Evolutionary conservation across 2,329 filamentous ascomycete species (phyloP).

Genomic region (Cordyceps militaris): DNA sequence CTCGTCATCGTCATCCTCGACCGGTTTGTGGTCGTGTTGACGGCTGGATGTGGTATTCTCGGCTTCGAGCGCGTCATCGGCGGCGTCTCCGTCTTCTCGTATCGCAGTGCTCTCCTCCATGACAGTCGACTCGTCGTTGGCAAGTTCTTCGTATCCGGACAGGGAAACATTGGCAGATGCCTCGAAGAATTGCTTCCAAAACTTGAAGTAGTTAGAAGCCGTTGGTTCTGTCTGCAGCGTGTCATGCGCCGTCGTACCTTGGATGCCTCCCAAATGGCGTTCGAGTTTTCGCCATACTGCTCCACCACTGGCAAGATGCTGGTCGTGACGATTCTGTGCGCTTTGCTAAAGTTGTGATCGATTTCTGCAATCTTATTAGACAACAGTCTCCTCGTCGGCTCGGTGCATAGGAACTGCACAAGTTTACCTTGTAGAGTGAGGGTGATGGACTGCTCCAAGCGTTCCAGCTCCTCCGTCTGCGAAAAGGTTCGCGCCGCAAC

Average conservation of each 20-base stretch:
- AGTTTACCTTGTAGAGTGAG: slow-evolving; percentile 77
- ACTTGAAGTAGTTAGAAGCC: slow-evolving; percentile 42
- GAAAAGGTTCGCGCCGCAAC: slow-evolving; percentile 54
- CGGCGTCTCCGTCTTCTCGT: slow-evolving; percentile 46
- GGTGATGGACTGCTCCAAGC: slow-evolving; percentile 92
- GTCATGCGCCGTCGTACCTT: slow-evolving; percentile 52
- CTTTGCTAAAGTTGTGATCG: slow-evolving; percentile 95
- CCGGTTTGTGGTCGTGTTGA: slow-evolving; percentile 20
- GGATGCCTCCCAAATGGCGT: slow-evolving; percentile 91
- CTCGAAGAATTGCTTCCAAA: slow-evolving; percentile 99
- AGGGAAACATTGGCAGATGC: slow-evolving; percentile 95
- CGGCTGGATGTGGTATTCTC: slow-evolving; percentile 27
- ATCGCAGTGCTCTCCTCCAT: slow-evolving; percentile 47
- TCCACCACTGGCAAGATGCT: slow-evolving; percentile 91
- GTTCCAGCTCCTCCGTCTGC: slow-evolving; percentile 91
- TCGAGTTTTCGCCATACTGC: slow-evolving; percentile 89
- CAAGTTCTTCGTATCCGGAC: slow-evolving; percentile 83
- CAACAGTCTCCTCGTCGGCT: too few species aligned
- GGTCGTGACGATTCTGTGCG: slow-evolving; percentile 90
- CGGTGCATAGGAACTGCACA: not conserved
- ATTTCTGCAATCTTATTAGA: slow-evolving; percentile 58
- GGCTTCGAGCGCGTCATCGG: slow-evolving; percentile 32
- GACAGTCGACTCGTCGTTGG: slow-evolving; percentile 51
- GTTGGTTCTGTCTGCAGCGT: slow-evolving; percentile 6
- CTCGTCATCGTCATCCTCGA: slow-evolving; percentile 39